Percentiles rank a stretch among this genome's conserved stretches.
Conservation (phyloP, 2,329 filamentous ascomycete species). For the Aspergillus sp. region DNA sequence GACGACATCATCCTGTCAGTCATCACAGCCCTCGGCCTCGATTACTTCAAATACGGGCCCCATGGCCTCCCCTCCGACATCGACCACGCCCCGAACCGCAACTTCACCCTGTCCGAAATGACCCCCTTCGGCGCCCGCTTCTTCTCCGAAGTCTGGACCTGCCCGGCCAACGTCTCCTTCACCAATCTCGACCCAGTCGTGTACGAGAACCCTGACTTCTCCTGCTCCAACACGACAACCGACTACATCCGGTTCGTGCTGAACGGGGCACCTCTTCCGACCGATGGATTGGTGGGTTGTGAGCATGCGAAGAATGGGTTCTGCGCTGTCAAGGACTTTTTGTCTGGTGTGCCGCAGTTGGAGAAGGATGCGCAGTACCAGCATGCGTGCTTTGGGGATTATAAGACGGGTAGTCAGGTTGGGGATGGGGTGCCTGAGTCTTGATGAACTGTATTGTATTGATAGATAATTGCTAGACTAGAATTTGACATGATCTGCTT, state of each 20-base stretch:
- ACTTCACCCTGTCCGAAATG: constrained; percentile 47
- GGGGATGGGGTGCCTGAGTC: background rate
- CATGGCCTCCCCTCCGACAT: constrained; percentile 16
- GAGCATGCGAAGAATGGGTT: constrained; percentile 6
- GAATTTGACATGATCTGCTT: too few relatives aligned
- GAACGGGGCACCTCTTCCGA: constrained; percentile 23
- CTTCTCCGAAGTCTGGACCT: constrained; percentile 54
- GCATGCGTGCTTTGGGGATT: constrained; percentile 3
- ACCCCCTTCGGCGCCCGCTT: constrained; percentile 54
- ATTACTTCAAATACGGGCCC: constrained; percentile 43
- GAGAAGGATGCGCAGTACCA: constrained; percentile 1
- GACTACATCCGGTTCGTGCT: constrained; percentile 27
- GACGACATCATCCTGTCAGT: constrained; percentile 50
- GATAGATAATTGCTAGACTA: too few relatives aligned
- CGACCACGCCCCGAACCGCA: constrained; percentile 40
- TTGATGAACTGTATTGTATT: too few relatives aligned
- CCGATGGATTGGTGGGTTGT: constrained; percentile 23
- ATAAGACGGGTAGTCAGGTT: background rate
- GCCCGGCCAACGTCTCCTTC: constrained; percentile 23
- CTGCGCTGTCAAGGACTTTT: background rate
- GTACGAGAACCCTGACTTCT: constrained; percentile 24
- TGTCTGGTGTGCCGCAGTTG: background rate
- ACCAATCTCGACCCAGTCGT: constrained; percentile 35
- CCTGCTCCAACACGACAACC: constrained; percentile 7
- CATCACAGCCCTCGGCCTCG: constrained; percentile 49